Base-by-base conservation (phyloP, 2,329 filamentous ascomycete species). In the Ophiostoma novo-ulmi region DNA sequence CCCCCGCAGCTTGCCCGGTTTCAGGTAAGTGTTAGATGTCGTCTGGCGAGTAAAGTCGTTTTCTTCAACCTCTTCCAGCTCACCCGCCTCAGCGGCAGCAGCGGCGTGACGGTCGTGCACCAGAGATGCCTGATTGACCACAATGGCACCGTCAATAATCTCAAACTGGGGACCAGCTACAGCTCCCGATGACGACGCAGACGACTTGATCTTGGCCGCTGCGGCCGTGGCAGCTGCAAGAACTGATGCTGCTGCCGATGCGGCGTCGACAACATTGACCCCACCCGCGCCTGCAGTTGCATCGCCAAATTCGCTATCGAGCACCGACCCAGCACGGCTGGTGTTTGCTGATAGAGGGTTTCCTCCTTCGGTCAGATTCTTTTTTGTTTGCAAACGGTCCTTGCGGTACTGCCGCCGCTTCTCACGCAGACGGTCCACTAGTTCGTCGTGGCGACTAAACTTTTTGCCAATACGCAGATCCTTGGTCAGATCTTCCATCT, bases 41-140 rank as follows among this genome's bases (percentile, higher is more conserved):
- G 91, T 87, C 69, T 88, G 84, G 22, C 86, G 85, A 1, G 91
- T 92, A 75, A 94, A 89, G 75, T 94, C 91, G 80, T 93, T 89
- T 77, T 94, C 91, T 75, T 93, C 91, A 39, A 91, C 84, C 67
- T 87, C 85, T 75, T 90, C 86, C 75, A 86, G 82, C 52, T 84
- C 82, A 66, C 83, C 80, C 6, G 80, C 80, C 20, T 79, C 83
- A 35, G 84, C 83, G 5, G 83, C 83, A 3, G 86, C 88, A 63
- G 85, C 82, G 39, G 88, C 88, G 76, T 91, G 89, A 5, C 89
- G 85, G 78, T 94, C 88, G 73, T 93, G 85, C 55, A 86, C 82
- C 20, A 91, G 83, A 1, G 90, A 90, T 67, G 82, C 84, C 75
- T 91, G 87, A 76, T 93, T 88, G 64, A 92, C 80, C 14, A 92